phyloP scores from a whole-genome alignment of 768 basidiomycete genomes.

The Tricholoma flavovirens region DNA sequence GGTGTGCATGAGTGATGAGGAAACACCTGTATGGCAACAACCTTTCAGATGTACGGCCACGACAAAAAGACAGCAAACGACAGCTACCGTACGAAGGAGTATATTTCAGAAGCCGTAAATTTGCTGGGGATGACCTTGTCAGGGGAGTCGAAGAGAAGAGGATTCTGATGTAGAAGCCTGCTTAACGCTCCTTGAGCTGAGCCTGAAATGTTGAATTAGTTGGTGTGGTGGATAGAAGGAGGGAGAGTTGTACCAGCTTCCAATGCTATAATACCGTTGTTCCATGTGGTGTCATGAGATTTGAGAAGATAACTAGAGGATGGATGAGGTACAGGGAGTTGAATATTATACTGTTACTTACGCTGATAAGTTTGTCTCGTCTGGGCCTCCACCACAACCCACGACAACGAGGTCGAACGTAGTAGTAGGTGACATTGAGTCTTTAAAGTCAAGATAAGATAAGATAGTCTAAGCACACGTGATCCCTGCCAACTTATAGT shows the following conservation, averaged over 20 bases:
- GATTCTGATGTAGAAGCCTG: conserved; percentile 50
- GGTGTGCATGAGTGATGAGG: conserved; percentile 82
- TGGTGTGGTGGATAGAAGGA: background rate
- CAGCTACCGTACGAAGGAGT: conserved; percentile 46
- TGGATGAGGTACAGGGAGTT: conserved; percentile 7
- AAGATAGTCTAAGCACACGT: conserved; percentile 5
- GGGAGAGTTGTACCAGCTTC: conserved; percentile 67
- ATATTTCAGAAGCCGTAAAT: conserved; percentile 44
- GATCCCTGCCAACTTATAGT: too few relatives aligned
- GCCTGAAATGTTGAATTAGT: conserved; percentile 40
- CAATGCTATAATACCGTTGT: conserved; percentile 74
- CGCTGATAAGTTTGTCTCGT: conserved; percentile 87
- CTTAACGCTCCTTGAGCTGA: conserved; percentile 80
- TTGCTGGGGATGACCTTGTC: conserved; percentile 17
- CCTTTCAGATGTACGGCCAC: conserved; percentile 3
- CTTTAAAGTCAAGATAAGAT: conserved; percentile 1
- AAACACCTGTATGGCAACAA: conserved; percentile 57
- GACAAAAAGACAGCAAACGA: background rate
- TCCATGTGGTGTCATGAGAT: conserved; percentile 58
- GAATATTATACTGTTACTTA: conserved; percentile 31
- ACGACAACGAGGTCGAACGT: conserved; percentile 72
- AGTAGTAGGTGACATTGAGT: conserved; percentile 31
- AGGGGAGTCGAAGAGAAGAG: conserved; percentile 44
- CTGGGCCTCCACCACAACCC: conserved; percentile 82
- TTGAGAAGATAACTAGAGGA: conserved; percentile 81